Evolutionary conservation across 176 grass and related monocot species (phyloP).

Genomic region (Ananas comosus): DNA sequence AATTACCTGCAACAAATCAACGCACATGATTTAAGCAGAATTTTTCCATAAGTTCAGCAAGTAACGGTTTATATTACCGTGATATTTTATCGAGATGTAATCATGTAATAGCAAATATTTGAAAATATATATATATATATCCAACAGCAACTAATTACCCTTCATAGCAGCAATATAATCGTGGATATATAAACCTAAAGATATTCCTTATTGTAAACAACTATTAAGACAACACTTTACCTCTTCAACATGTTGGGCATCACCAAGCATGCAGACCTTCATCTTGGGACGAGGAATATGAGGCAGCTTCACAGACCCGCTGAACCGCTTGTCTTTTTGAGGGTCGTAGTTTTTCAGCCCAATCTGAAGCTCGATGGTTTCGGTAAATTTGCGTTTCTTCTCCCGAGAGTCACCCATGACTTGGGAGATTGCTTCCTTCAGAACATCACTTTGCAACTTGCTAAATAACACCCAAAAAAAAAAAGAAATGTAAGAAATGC

Average conservation of each 20-base stretch:
- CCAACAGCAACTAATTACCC: too few species aligned
- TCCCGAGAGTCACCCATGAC: constrained; percentile 8
- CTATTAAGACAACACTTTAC: not conserved
- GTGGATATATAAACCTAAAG: not conserved
- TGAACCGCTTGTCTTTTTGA: constrained; percentile 27
- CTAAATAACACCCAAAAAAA: not conserved
- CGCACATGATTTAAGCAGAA: too few species aligned
- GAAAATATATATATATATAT: too few species aligned
- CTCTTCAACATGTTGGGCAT: constrained; percentile 26
- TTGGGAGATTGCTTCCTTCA: constrained; percentile 25
- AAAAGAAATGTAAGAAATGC: not conserved
- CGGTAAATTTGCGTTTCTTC: constrained; percentile 24
- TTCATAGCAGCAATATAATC: too few species aligned
- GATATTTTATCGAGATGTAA: too few species aligned
- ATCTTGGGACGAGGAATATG: constrained; percentile 29
- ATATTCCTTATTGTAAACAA: not conserved
- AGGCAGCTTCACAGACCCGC: constrained; percentile 20
- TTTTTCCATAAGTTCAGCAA: too few species aligned
- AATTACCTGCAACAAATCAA: too few species aligned
- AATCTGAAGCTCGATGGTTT: constrained; percentile 26
- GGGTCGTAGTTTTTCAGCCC: constrained; percentile 27
- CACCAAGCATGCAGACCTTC: constrained; percentile 28
- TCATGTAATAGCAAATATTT: too few species aligned
- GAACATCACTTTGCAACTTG: constrained; percentile 22
- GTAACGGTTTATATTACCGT: too few species aligned